Evolutionary conservation across 495 filamentous ascomycete genomes (phyloP).

Genomic region (Penicillium turbatum): DNA sequence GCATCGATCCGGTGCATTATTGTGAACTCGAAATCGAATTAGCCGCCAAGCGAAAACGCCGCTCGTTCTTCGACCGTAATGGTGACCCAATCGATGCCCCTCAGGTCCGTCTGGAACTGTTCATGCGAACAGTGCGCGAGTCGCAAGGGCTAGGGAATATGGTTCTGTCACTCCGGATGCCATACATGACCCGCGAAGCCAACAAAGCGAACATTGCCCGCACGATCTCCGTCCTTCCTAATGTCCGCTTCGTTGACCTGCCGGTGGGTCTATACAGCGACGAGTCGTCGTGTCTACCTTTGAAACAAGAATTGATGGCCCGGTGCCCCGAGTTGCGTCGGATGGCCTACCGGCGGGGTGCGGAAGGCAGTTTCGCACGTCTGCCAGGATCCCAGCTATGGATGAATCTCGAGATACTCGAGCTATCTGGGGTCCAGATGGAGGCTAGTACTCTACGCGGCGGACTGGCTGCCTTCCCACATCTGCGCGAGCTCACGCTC

Average conservation of each 20-base stretch:
- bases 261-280: conserved; percentile 75
- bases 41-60: conserved; percentile 68
- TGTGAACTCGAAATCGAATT: conserved; percentile 81
- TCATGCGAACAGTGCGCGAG: conserved; percentile 77
- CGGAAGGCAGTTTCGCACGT: conserved; percentile 71
- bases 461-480: conserved; percentile 60
- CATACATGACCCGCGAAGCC: conserved; percentile 94
- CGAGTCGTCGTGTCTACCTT: conserved; percentile 64
- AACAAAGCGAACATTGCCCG: conserved; percentile 80
- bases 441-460: conserved; percentile 68
- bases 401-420: conserved; percentile 74
- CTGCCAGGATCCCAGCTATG: conserved; percentile 64
- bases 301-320: conserved; percentile 79
- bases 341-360: conserved; percentile 77
- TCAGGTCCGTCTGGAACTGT: conserved; percentile 66
- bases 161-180: conserved; percentile 77
- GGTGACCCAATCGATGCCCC: conserved; percentile 74
- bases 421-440: conserved; percentile 66
- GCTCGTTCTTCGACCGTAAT: conserved; percentile 70
- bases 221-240: conserved; percentile 77
- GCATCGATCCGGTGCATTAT: conserved; percentile 93
- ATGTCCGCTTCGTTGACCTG: conserved; percentile 85
- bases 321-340: conserved; percentile 79
- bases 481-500: conserved; percentile 68
- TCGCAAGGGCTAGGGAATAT: conserved; percentile 58